Evolutionary conservation across 1,284 basidiomycete genomes (phyloP).

Genomic region (Sporisorium exsertum): DNA sequence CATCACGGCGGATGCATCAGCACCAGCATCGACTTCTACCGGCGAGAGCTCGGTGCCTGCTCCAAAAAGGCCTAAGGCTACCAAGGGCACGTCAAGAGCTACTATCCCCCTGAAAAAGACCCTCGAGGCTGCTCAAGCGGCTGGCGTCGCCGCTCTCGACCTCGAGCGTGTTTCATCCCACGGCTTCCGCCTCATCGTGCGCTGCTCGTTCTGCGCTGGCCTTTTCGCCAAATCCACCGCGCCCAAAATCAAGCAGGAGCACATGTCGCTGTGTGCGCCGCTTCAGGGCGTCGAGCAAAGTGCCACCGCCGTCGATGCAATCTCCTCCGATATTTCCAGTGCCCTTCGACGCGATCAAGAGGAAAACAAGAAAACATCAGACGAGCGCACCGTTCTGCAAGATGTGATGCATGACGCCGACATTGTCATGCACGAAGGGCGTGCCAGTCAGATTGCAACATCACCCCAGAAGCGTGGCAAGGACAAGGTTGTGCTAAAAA

Average conservation of each 20-base stretch:
- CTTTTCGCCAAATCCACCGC: constrained; percentile 31
- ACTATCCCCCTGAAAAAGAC: constrained; percentile 26
- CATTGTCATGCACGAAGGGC: constrained; percentile 28
- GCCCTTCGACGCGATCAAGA: constrained; percentile 12
- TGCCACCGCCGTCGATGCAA: constrained; percentile 13
- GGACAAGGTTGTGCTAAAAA: constrained; percentile 26
- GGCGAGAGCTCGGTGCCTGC: not conserved
- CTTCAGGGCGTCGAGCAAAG: constrained; percentile 11
- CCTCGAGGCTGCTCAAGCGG: constrained; percentile 14
- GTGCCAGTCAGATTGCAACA: constrained; percentile 37
- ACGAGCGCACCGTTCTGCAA: constrained; percentile 29
- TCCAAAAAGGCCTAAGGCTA: constrained; percentile 10
- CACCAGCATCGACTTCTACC: not conserved
- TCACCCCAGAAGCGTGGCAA: constrained; percentile 36
- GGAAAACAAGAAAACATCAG: constrained; percentile 7
- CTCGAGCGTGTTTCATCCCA: constrained; percentile 12
- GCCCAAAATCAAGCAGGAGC: constrained; percentile 26
- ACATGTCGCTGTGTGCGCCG: constrained; percentile 30
- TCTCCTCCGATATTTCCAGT: constrained; percentile 16
- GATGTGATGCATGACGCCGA: constrained; percentile 37
- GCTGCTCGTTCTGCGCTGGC: constrained; percentile 37
- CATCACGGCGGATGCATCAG: not conserved
- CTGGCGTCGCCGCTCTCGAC: constrained; percentile 14
- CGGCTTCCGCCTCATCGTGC: constrained; percentile 26
- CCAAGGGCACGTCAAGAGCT: not conserved